A percentile compares a stretch with the other conserved stretches of the same genome.
These are phyloP conservation scores for Lasiosphaeria hispida DNA, from an alignment of 495 filamentous ascomycete species.

Conservation along the genomic window DNA sequence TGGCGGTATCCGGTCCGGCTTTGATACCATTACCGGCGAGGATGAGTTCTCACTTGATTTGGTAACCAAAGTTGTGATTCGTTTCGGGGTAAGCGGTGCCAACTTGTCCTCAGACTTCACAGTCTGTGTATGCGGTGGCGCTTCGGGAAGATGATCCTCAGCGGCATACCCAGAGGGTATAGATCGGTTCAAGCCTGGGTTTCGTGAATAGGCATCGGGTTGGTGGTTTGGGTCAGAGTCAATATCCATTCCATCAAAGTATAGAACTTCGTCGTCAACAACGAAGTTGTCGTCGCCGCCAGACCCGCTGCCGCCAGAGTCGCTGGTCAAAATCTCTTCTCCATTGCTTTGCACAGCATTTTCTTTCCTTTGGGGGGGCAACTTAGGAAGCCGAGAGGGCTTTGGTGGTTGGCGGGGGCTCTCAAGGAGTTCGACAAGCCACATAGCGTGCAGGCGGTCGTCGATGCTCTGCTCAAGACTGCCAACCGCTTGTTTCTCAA, in stretches of 20 bases:
- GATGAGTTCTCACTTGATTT: slow-evolving; percentile 14
- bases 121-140: not conserved
- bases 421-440: slow-evolving; percentile 54
- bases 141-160: no score
- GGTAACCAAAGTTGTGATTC: no score
- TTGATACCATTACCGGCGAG: not conserved
- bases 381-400: slow-evolving; percentile 29
- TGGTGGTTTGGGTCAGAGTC: slow-evolving; percentile 3
- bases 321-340: slow-evolving; percentile 46
- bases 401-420: slow-evolving; percentile 50
- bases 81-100: no score
- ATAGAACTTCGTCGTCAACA: slow-evolving; percentile 25
- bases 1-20: slow-evolving; percentile 10
- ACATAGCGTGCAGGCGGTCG: slow-evolving; percentile 52
- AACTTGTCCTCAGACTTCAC: not conserved
- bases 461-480: slow-evolving; percentile 61
- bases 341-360: slow-evolving; percentile 24
- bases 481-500: slow-evolving; percentile 51
- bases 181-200: not conserved
- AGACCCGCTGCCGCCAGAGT: slow-evolving; percentile 28
- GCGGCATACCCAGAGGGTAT: no score
- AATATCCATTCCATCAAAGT: slow-evolving; percentile 19
- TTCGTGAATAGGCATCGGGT: not conserved
- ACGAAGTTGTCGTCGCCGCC: slow-evolving; percentile 34
- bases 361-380: slow-evolving; percentile 16